These are phyloP conservation scores for Mrakia gelida DNA, from an alignment of 768 basidiomycete species.

Conservation along the genomic window DNA sequence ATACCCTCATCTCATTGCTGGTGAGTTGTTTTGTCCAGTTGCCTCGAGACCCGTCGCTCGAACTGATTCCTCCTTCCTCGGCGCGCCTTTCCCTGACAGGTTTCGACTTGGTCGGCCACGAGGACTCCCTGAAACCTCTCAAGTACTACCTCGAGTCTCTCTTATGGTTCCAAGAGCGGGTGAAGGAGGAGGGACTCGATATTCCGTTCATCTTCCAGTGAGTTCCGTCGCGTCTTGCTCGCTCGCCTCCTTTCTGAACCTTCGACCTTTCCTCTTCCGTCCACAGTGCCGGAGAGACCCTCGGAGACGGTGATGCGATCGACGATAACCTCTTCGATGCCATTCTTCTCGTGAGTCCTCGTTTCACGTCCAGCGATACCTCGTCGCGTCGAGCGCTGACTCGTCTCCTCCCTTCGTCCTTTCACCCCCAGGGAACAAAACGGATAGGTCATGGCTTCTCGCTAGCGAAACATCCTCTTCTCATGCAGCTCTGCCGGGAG, in stretches of 20 bases:
- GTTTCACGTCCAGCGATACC: not conserved
- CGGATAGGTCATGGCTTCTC: constrained; percentile 80
- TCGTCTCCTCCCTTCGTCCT: not conserved
- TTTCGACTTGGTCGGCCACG: constrained; percentile 76
- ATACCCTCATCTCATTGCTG: constrained; percentile 68
- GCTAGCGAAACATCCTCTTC: constrained; percentile 67
- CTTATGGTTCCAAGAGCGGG: constrained; percentile 56
- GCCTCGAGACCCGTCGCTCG: not conserved
- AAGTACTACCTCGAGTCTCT: constrained; percentile 58
- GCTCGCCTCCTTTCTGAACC: too few species aligned
- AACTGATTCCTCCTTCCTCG: not conserved
- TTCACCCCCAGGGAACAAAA: constrained; percentile 53
- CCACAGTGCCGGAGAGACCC: constrained; percentile 78
- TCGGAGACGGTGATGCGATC: constrained; percentile 63
- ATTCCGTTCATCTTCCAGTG: constrained; percentile 49
- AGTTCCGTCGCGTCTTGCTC: too few species aligned
- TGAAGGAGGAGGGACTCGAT: constrained; percentile 57
- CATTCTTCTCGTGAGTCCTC: constrained; percentile 51
- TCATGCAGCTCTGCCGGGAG: constrained; percentile 64
- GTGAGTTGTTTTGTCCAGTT: constrained; percentile 41
- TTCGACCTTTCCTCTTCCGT: too few species aligned
- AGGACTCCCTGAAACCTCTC: constrained; percentile 48
- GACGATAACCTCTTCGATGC: constrained; percentile 75
- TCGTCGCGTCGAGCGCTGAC: not conserved
- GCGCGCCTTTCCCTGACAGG: constrained; percentile 46